Conservation (phyloP, 2,329 filamentous ascomycete genomes). For the Furcasterigmium sp. region DNA sequence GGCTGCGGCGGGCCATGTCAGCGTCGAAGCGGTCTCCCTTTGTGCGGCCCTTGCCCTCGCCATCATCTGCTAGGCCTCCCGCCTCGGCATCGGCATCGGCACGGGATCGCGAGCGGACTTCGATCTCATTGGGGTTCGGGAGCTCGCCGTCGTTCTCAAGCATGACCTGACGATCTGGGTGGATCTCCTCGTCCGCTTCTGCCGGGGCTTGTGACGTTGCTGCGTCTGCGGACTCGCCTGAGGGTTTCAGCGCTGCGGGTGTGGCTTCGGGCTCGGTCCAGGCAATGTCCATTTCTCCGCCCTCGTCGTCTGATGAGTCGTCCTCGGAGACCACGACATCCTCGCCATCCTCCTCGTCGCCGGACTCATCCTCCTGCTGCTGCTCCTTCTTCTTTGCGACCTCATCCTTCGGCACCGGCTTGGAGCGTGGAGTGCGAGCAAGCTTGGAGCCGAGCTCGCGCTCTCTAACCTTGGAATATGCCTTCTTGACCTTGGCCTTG, state of each 20-base stretch:
- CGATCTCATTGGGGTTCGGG: conserved; percentile 12
- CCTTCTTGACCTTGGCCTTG: conserved; percentile 89
- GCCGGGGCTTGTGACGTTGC: conserved; percentile 5
- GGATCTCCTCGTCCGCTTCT: conserved; percentile 19
- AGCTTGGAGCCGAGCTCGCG: conserved; percentile 31
- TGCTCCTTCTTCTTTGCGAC: conserved; percentile 23
- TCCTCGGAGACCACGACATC: conserved; percentile 10
- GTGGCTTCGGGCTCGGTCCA: conserved; percentile 10
- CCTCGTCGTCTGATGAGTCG: conserved; percentile 5
- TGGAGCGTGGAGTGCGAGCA: conserved; percentile 8
- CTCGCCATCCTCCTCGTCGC: conserved; percentile 9
- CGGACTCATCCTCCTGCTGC: conserved; percentile 6
- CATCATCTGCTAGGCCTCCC: background rate
- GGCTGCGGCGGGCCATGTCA: conserved; percentile 11
- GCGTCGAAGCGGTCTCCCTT: conserved; percentile 10
- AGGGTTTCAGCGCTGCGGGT: conserved; percentile 1
- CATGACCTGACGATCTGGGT: conserved; percentile 35
- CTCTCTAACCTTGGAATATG: conserved; percentile 82
- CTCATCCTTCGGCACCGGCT: conserved; percentile 1
- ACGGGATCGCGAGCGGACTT: conserved; percentile 2
- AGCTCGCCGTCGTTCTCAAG: conserved; percentile 22
- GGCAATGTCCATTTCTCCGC: conserved; percentile 11
- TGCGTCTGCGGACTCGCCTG: conserved; percentile 1
- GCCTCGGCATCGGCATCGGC: conserved; percentile 5
- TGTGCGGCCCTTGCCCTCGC: conserved; percentile 13